These are phyloP conservation scores for Mycena amicta DNA, from an alignment of 768 basidiomycete species.

Conservation along the genomic window DNA sequence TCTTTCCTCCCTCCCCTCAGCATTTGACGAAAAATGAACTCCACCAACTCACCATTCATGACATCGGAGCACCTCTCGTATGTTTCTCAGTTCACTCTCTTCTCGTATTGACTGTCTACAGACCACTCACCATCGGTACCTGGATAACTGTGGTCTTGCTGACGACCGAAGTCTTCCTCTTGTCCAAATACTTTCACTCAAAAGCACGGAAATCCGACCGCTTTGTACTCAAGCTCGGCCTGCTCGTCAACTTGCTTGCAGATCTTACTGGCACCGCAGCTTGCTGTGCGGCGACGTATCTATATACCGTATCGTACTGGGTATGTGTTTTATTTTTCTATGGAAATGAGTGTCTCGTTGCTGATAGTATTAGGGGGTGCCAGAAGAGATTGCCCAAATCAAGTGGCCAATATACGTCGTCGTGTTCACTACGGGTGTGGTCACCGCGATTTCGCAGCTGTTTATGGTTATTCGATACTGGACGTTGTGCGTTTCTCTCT, in stretches of 20 bases:
- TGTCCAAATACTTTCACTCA: conserved; percentile 8
- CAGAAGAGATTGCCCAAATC: conserved; percentile 1
- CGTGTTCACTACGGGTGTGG: conserved; percentile 7
- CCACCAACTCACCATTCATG: conserved; percentile 2
- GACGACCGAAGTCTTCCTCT: conserved; percentile 2
- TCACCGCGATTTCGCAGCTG: conserved; percentile 14
- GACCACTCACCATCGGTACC: conserved; percentile 10
- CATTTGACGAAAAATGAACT: background rate
- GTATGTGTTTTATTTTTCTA: background rate
- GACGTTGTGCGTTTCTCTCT: conserved; percentile 8
- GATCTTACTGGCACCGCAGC: conserved; percentile 11
- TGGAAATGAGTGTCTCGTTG: too few species aligned
- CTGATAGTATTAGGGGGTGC: conserved; percentile 2
- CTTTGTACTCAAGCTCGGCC: conserved; percentile 11
- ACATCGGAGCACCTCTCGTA: conserved; percentile 8
- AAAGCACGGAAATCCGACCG: conserved; percentile 1
- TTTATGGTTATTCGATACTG: conserved; percentile 17
- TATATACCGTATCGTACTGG: conserved; percentile 6
- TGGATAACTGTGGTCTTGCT: conserved; percentile 5
- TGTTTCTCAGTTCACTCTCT: background rate
- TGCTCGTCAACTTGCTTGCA: conserved; percentile 4
- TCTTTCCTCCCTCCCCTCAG: background rate
- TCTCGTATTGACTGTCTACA: background rate
- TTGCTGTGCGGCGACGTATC: conserved; percentile 9
- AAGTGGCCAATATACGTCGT: conserved; percentile 6